These are phyloP conservation scores for Clarkia xantiana DNA, from an alignment of 345 rosid genomes.

Conservation along the genomic window DNA sequence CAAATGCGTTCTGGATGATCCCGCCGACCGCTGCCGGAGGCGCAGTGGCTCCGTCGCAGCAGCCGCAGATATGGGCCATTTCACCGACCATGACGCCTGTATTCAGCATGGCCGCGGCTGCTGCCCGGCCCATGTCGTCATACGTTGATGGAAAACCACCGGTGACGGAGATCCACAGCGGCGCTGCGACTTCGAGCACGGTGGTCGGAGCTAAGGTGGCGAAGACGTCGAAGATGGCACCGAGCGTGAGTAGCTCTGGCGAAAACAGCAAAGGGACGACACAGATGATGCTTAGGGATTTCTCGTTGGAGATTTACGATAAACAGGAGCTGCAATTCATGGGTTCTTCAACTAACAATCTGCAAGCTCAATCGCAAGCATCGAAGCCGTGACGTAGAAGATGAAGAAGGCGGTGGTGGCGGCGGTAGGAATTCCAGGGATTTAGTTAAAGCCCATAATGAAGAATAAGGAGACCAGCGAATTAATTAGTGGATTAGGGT, in stretches of 20 bases:
- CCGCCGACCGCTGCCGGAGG: slow-evolving; percentile 11
- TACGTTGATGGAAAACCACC: slow-evolving; percentile 8
- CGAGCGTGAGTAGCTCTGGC: slow-evolving; percentile 20
- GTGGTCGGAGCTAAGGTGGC: slow-evolving; percentile 22
- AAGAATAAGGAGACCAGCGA: no score
- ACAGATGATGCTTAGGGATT: slow-evolving; percentile 22
- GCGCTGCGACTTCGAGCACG: slow-evolving; percentile 11
- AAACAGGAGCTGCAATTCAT: slow-evolving; percentile 30
- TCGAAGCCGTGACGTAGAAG: slow-evolving; percentile 11
- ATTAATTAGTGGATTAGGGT: no score
- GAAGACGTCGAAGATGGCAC: slow-evolving; percentile 32
- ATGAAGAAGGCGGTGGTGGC: not conserved
- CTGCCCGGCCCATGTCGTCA: slow-evolving; percentile 22
- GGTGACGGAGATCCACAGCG: slow-evolving; percentile 8
- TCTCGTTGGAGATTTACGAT: slow-evolving; percentile 27
- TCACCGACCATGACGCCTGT: slow-evolving; percentile 20
- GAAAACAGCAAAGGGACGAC: slow-evolving; percentile 16
- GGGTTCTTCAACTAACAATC: slow-evolving; percentile 11
- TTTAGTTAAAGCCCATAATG: no score
- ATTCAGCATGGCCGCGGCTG: slow-evolving; percentile 19
- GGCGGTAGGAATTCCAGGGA: not conserved
- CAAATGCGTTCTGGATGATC: slow-evolving; percentile 38
- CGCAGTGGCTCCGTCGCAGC: slow-evolving; percentile 5
- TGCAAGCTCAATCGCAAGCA: not conserved
- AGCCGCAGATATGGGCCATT: slow-evolving; percentile 24